A percentile compares a stretch with the other conserved stretches of the same genome.
These are phyloP conservation scores for Monilinia fructigena DNA, from an alignment of 2,329 filamentous ascomycete species.

Conservation along the genomic window DNA sequence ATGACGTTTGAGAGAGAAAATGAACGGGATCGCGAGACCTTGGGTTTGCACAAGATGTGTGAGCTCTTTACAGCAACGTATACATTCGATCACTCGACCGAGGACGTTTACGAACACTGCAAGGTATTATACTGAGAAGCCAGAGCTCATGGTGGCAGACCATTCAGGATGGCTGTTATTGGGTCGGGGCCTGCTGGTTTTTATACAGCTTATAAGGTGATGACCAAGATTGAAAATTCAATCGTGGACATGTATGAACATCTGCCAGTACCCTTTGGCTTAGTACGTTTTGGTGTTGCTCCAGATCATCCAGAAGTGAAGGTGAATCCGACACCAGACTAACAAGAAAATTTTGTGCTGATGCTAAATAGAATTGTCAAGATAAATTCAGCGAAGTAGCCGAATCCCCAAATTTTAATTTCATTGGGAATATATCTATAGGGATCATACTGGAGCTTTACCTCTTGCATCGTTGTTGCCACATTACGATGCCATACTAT, in stretches of 20 bases:
- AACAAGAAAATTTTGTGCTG: constrained; percentile 21
- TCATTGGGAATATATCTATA: constrained; percentile 84
- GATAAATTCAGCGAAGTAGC: constrained; percentile 92
- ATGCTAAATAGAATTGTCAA: constrained; percentile 73
- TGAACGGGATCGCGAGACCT: constrained; percentile 29
- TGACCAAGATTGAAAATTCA: constrained; percentile 70
- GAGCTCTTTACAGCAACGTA: constrained; percentile 22
- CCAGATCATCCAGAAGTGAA: constrained; percentile 98
- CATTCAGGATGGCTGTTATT: constrained; percentile 80
- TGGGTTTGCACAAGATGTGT: constrained; percentile 37
- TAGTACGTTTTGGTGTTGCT: constrained; percentile 93
- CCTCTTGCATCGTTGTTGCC: constrained; percentile 67
- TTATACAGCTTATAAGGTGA: constrained; percentile 84
- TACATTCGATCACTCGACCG: constrained; percentile 4
- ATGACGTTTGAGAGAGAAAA: constrained; percentile 30
- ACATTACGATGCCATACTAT: constrained; percentile 89
- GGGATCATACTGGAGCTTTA: constrained; percentile 54
- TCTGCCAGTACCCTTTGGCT: constrained; percentile 85
- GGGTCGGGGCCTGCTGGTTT: constrained; percentile 95
- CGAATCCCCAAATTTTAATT: constrained; percentile 76
- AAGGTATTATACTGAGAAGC: constrained; percentile 34
- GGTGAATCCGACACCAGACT: constrained; percentile 48
- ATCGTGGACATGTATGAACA: constrained; percentile 95
- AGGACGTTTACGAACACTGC: constrained; percentile 2
- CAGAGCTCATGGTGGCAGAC: constrained; percentile 42